These are phyloP conservation scores for Phytophthora sp. DNA, from an alignment of 352 stramenopile species.

Conservation along the genomic window DNA sequence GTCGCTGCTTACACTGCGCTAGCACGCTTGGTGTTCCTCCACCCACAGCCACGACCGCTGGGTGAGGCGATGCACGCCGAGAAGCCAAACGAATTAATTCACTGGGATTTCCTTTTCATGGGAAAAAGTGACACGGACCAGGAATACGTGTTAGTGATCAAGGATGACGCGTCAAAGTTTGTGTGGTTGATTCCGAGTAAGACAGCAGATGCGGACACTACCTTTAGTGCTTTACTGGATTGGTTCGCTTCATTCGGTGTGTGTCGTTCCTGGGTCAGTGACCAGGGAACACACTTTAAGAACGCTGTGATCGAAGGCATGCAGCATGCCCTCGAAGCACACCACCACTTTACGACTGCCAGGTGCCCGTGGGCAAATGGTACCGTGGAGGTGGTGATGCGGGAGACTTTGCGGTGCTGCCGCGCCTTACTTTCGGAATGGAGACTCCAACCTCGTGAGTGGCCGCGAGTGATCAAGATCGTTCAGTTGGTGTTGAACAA, in stretches of 20 bases:
- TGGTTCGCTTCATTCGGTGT: neutral
- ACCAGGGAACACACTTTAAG: neutral
- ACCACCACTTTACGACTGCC: slow-evolving; percentile 5
- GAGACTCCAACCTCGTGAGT: slow-evolving; percentile 1
- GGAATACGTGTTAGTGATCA: neutral
- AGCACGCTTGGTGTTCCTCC: neutral
- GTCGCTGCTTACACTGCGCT: slow-evolving; percentile 21
- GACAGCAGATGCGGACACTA: neutral
- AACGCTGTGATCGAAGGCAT: neutral
- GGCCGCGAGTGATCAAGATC: slow-evolving; percentile 15
- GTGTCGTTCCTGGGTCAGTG: neutral
- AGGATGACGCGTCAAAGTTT: neutral
- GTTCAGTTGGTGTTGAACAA: slow-evolving; percentile 2
- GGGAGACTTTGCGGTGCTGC: neutral
- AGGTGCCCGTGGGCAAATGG: neutral
- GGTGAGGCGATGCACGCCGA: neutral
- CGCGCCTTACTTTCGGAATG: neutral
- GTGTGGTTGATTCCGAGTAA: neutral
- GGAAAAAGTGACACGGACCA: neutral
- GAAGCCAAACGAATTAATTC: neutral
- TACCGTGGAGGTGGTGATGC: neutral
- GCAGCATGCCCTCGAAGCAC: neutral
- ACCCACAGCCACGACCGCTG: slow-evolving; percentile 8
- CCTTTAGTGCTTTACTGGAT: neutral
- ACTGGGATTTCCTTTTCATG: neutral